Evolutionary conservation across 1,284 basidiomycete species (phyloP), one percentile per base, ranked within the genome.

Genomic region (Tilletia caries): DNA sequence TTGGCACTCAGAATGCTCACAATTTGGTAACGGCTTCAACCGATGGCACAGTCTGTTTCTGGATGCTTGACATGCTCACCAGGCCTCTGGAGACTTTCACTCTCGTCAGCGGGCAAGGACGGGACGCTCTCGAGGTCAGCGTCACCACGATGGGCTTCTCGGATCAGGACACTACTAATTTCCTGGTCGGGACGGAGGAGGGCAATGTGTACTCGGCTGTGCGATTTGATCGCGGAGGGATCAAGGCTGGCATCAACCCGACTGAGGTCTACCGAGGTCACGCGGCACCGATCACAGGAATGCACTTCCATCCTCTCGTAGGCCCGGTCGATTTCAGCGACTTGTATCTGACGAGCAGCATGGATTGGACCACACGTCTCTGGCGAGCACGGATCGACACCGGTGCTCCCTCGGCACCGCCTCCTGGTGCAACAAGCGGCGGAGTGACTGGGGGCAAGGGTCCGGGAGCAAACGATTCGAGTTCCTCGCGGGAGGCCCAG

Each of bases 11-110:
- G 82, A 97, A 98, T 82, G 96, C 96, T 3, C 94, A 98, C 84
- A 96, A 95, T 80, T 86, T 99, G 68, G 92, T 98, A 70, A 93
- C 93, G 20, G 93, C 92, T 74, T 94, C 92, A 74, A 97, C 95
- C 1, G 96, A 99, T 82, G 96, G 96, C 0, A 91, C 91, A 27
- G 92, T 98, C 2, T 98, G 96, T 84, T 92, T 91, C 80, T 99
- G 96, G 96, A 87, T 95, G 46, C 91, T 97, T 2, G 96, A 99
- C 85, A 97, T 98, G 94, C 89, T 99, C 41, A 93, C 95, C 1
- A 91, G 94, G 79, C 96, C 96, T 3, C 77, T 77, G n/a, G 80
- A 82, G 62, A 73, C 75, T 23, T 52, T 82, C 29, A 70, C 76
- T 64, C 72, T 83, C 41, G 33, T 76, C 46, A 72, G 72, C 48